Evolutionary conservation across 2,329 filamentous ascomycete species (phyloP).

Genomic region (Claviceps sp.): DNA sequence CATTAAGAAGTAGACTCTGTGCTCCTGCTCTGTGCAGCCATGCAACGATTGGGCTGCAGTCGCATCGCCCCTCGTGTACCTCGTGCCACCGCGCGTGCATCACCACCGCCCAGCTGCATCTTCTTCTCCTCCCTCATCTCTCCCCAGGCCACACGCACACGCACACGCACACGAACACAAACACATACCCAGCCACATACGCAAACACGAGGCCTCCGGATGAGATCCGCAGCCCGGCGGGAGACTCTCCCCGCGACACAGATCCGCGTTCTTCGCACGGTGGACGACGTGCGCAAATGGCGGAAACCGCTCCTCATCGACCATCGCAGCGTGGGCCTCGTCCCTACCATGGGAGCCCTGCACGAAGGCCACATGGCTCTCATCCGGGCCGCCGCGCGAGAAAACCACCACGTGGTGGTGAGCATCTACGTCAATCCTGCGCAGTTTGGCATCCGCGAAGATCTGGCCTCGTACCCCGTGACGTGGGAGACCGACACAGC

Average conservation of each 20-base stretch:
- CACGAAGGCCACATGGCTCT: slow-evolving; percentile 82
- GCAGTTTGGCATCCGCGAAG: slow-evolving; percentile 83
- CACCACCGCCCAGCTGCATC: slow-evolving; percentile 5
- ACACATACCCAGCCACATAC: background rate
- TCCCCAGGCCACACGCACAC: no score
- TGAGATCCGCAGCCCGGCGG: slow-evolving; percentile 6
- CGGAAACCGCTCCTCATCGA: slow-evolving; percentile 51
- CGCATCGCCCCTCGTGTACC: background rate
- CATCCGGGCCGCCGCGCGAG: slow-evolving; percentile 67
- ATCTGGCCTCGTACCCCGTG: slow-evolving; percentile 76
- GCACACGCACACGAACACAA: no score
- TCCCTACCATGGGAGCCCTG: slow-evolving; percentile 97
- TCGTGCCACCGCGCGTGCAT: background rate
- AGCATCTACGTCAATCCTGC: slow-evolving; percentile 94
- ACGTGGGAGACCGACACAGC: slow-evolving; percentile 72
- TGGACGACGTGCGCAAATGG: slow-evolving; percentile 56
- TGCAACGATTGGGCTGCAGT: slow-evolving; percentile 1
- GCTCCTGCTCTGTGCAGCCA: background rate
- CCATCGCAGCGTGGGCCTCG: slow-evolving; percentile 66
- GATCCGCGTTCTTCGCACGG: slow-evolving; percentile 64
- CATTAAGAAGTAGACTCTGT: no score
- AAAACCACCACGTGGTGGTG: slow-evolving; percentile 79
- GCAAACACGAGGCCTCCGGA: slow-evolving; percentile 9
- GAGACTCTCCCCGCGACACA: slow-evolving; percentile 41
- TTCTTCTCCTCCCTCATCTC: slow-evolving; percentile 4